phyloP scores from a whole-genome alignment of 345 rosid genomes.

The Populus ilicifolia region DNA sequence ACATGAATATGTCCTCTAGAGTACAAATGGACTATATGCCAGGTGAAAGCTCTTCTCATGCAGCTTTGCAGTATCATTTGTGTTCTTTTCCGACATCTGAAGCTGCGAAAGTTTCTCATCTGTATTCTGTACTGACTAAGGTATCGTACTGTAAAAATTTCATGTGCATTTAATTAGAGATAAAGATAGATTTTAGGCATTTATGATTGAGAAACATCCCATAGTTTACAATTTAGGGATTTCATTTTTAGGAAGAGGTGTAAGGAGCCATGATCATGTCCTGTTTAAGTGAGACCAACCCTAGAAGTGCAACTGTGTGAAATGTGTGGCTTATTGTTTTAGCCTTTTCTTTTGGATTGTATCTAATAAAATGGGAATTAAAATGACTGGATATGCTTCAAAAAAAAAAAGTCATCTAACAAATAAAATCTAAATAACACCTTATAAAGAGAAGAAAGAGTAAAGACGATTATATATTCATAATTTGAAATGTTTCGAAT shows the following conservation, averaged over 20 bases:
- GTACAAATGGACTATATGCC: slow-evolving; percentile 15
- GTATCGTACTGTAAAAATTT: slow-evolving; percentile 24
- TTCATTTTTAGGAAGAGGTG: neutral
- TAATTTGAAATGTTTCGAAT: no score
- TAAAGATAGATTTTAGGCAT: neutral
- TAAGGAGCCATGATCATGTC: neutral
- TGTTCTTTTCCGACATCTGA: slow-evolving; percentile 38
- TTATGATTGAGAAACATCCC: neutral
- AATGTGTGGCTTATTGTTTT: neutral
- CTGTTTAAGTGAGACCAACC: neutral
- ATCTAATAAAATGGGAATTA: no score
- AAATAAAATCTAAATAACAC: no score
- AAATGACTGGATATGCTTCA: no score
- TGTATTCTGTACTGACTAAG: slow-evolving; percentile 51
- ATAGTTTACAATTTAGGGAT: neutral
- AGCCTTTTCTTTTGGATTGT: neutral
- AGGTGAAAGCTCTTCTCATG: slow-evolving; percentile 27
- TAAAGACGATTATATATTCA: no score
- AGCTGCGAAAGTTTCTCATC: slow-evolving; percentile 44
- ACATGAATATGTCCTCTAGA: slow-evolving; percentile 28
- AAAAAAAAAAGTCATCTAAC: no score
- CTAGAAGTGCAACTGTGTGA: neutral
- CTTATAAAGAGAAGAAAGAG: no score
- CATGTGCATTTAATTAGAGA: neutral
- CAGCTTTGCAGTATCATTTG: slow-evolving; percentile 17